Evolutionary conservation across 768 basidiomycete species (phyloP).

Genomic region (Calocybe gangraenosa): DNA sequence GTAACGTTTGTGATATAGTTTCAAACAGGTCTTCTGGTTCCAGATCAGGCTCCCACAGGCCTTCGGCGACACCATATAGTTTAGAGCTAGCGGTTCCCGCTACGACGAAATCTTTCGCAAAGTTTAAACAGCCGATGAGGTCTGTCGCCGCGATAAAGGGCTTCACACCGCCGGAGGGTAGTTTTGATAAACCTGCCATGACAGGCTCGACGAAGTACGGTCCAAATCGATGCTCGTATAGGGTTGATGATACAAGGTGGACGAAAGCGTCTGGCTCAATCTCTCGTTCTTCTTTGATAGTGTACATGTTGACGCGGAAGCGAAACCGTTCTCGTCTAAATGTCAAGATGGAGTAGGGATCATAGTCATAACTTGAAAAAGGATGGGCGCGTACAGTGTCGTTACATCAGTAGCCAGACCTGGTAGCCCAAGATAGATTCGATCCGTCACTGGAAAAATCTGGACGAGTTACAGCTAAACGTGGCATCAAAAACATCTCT

Average conservation of each 20-base stretch:
- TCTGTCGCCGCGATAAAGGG: constrained; percentile 97
- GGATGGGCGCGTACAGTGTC: constrained; percentile 57
- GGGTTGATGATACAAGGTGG: constrained; percentile 89
- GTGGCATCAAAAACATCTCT: background rate
- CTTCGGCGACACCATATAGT: constrained; percentile 95
- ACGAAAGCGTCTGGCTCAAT: constrained; percentile 96
- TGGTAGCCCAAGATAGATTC: constrained; percentile 86
- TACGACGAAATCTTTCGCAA: constrained; percentile 96
- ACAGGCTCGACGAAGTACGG: constrained; percentile 98
- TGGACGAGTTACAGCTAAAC: constrained; percentile 28
- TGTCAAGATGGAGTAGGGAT: constrained; percentile 6
- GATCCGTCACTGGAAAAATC: constrained; percentile 94
- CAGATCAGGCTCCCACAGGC: constrained; percentile 96
- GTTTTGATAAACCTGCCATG: constrained; percentile 83
- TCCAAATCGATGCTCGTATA: constrained; percentile 94
- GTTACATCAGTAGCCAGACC: constrained; percentile 92
- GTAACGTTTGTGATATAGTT: constrained; percentile 92
- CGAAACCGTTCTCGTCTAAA: constrained; percentile 86
- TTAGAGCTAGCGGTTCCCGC: constrained; percentile 90
- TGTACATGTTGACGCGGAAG: constrained; percentile 97
- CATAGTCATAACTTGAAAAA: constrained; percentile 20
- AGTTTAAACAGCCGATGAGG: constrained; percentile 89
- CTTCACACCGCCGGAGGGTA: constrained; percentile 64
- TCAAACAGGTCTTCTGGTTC: constrained; percentile 97
- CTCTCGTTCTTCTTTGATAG: constrained; percentile 97